These are phyloP conservation scores for Hymenoscyphus fraxineus DNA, from an alignment of 2,329 filamentous ascomycete species.

Conservation along the genomic window DNA sequence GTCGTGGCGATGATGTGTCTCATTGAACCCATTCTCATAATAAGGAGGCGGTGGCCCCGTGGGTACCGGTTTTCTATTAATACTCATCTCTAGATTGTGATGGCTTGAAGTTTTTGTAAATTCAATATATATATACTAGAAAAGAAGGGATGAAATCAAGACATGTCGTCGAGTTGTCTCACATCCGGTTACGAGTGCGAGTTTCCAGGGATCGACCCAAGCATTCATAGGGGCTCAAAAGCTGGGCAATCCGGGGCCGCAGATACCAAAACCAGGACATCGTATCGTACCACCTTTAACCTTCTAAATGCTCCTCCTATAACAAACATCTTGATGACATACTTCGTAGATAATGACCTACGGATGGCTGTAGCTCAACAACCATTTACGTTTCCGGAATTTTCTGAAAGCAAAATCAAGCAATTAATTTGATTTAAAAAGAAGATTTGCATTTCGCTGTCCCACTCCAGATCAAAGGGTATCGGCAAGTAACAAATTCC, in stretches of 20 bases:
- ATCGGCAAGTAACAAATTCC: neutral
- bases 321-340: neutral
- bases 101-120: neutral
- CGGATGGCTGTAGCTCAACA: no score
- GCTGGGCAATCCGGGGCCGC: neutral
- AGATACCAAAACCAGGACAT: neutral
- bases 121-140: neutral
- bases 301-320: neutral
- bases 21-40: neutral
- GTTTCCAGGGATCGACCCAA: constrained; percentile 2
- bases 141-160: neutral
- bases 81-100: neutral
- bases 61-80: neutral
- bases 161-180: constrained; percentile 8
- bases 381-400: no score
- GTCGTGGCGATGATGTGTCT: neutral
- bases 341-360: neutral
- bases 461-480: constrained; percentile 4
- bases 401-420: neutral
- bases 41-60: neutral
- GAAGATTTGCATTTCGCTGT: neutral
- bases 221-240: neutral
- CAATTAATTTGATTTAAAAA: neutral
- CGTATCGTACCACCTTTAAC: neutral
- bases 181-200: constrained; percentile 3